Base-by-base conservation (phyloP, 441 rosid genomes). In the Euphorbia celastroides region DNA sequence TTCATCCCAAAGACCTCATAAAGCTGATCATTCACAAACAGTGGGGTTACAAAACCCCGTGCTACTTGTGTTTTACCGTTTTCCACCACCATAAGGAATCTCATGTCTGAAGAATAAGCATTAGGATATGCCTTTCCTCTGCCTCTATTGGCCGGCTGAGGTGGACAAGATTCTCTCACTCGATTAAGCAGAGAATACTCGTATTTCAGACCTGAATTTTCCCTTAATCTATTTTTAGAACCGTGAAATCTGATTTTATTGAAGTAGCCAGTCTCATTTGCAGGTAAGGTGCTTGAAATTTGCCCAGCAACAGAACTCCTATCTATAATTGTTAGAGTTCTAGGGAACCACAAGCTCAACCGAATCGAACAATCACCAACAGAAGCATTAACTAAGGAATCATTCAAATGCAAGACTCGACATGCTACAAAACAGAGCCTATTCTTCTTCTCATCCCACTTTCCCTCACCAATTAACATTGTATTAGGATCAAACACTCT, bases 301-400 rank as follows among this genome's bases (percentile, higher is more conserved):
- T 83, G 57, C 57, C 97, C 97, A 68, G 68, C 73, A 19, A 86
- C 50, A 0, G 73, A 68, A 78, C 74, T 70, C 77, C 78, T 71
- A 32, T 76, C 78, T 62, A 65, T 81, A 48, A 88, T 66, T 7
- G 90, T 81, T 65, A 86, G 75, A 22, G 64, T 55, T 59, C 81
- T 81, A 17, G 81, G 92, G 78, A 91, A 80, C 48, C 96, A 80
- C 75, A 89, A 75, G 73, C 83, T 88, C 56, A 93, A 72, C 74
- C 74, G 87, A 76, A 79, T 59, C 0, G 89, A 88, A 80, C 99
- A 91, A 74, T 86, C 88, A 63, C 85, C 93, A 62, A 82, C 77
- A 27, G 63, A 77, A 65, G 87, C 79, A 77, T 77, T 68, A 61
- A 71, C 71, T 74, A 84, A 57, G 57, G 92, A 78, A 26, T 67